A percentile compares a stretch with the other conserved stretches of the same genome.
Evolutionary conservation across 2,329 filamentous ascomycete species (phyloP).

Genomic region (Nothophoma quercina): DNA sequence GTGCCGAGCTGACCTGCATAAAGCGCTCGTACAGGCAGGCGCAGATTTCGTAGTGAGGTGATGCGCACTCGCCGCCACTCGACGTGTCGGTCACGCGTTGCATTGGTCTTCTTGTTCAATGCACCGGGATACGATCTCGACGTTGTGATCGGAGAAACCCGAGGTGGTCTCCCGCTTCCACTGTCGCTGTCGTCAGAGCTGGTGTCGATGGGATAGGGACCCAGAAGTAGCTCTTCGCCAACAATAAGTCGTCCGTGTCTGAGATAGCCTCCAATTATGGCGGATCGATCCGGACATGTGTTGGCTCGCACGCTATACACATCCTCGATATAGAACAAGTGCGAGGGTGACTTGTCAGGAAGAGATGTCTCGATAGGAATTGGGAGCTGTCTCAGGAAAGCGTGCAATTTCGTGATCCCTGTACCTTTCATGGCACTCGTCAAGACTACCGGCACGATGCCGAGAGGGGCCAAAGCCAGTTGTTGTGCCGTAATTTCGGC

Average conservation of each 20-base stretch:
- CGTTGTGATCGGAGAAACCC: conserved; percentile 44
- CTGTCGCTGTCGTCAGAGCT: conserved; percentile 49
- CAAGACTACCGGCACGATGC: conserved; percentile 80
- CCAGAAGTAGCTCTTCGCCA: conserved; percentile 79
- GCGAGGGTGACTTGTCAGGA: conserved; percentile 56
- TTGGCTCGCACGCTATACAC: conserved; percentile 72
- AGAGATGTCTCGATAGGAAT: conserved; percentile 54
- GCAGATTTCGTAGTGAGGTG: conserved; percentile 85
- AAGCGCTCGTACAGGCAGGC: conserved; percentile 79
- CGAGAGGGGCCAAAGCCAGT: conserved; percentile 56
- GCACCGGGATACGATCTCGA: conserved; percentile 60
- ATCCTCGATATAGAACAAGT: conserved; percentile 90
- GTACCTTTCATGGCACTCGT: conserved; percentile 86
- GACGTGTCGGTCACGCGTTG: conserved; percentile 33
- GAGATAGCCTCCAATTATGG: conserved; percentile 85
- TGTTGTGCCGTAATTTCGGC: conserved; percentile 63
- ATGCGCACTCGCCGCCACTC: conserved; percentile 82
- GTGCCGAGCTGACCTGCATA: conserved; percentile 87
- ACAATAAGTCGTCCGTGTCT: conserved; percentile 80
- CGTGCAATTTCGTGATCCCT: conserved; percentile 83
- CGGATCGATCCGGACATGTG: conserved; percentile 23
- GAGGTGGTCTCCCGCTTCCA: conserved; percentile 33
- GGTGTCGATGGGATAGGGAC: conserved; percentile 65
- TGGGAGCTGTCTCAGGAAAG: conserved; percentile 78
- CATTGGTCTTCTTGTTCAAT: conserved; percentile 37